Base-by-base conservation (phyloP, 2,329 filamentous ascomycete genomes). In the Alternaria triticimaculans region DNA sequence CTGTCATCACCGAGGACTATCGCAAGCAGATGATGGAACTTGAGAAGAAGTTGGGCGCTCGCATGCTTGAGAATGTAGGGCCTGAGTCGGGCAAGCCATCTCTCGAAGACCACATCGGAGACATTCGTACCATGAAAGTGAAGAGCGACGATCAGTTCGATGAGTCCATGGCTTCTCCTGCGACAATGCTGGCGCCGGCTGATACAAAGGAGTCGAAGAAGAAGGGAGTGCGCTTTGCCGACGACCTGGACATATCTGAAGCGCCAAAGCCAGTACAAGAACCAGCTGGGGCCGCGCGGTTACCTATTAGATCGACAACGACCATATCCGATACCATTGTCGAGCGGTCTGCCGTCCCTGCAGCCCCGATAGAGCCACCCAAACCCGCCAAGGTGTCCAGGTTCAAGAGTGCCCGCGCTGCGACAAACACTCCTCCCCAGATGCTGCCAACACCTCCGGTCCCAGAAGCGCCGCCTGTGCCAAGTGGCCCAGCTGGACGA, bases 141-240 rank as follows among this genome's bases (percentile, higher is more conserved):
- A 76, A 75, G 14, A 76, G 79, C 26, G 80, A 82, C 66, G 78
- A 80, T 37, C 75, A 79, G 54, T 78, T 80, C 48, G 69, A 75
- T 30, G 69, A 75, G 7, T 67, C 70, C 14, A 59, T 74, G 41
- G 61, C 55, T 18, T 49, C 54, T 14, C 43, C 69, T 1, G 55
- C 56, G 10, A 4, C 41, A 15, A 37, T 48, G 4, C 8, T 63
- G 5, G 55, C 62, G 21, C 63, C 58, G 64, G 59, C 10, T 60
- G 20, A 45, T 18, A 25, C 64, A n/a, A 53, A 64, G 21, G 60
- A 61, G 10, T 8, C 61, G n/a, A 66, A 68, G 61, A 81, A 81
- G 71, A 97, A 96, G 81, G 90, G 87, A 15, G 94, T 97, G 25
- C 88, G 90, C n/a, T 97, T 97, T 79, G 90, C 93, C 3, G 83